Evolutionary conservation across 306 rosid species (phyloP).

Genomic region (Lithocarpus polystachyus): DNA sequence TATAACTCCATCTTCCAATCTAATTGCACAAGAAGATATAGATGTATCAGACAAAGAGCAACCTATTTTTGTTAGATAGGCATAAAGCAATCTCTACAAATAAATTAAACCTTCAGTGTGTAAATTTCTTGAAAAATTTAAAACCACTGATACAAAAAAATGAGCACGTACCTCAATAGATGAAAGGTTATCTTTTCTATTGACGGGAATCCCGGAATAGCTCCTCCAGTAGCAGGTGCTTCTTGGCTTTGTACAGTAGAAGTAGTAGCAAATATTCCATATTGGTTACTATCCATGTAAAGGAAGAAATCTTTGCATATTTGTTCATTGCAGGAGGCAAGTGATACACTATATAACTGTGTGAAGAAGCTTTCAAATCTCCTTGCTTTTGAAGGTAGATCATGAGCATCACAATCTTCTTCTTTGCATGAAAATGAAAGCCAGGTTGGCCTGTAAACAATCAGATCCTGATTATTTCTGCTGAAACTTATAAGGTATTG

Average conservation of each 20-base stretch:
- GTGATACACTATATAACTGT: constrained; percentile 63
- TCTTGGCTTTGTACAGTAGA: constrained; percentile 74
- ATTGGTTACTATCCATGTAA: constrained; percentile 73
- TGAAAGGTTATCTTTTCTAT: constrained; percentile 88
- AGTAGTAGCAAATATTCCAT: constrained; percentile 89
- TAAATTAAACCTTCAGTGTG: background rate
- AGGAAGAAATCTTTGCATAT: constrained; percentile 95
- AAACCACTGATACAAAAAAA: constrained; percentile 11
- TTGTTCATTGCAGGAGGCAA: constrained; percentile 77
- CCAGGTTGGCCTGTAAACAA: constrained; percentile 89
- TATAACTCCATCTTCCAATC: constrained; percentile 81
- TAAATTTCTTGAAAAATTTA: background rate
- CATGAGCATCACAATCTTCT: constrained; percentile 69
- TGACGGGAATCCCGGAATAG: constrained; percentile 81
- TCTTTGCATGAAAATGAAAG: constrained; percentile 84
- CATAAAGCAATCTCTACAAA: constrained; percentile 4
- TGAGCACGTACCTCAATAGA: constrained; percentile 61
- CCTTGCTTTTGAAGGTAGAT: constrained; percentile 66
- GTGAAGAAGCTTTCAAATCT: constrained; percentile 90
- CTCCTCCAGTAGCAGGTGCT: constrained; percentile 75
- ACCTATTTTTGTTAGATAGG: too few species aligned
- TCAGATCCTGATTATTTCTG: constrained; percentile 72
- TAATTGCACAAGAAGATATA: constrained; percentile 30
- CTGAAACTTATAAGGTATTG: constrained; percentile 87
- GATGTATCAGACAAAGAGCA: background rate